Conservation (phyloP, 2,329 filamentous ascomycete species). For the Chaetomium sp. region DNA sequence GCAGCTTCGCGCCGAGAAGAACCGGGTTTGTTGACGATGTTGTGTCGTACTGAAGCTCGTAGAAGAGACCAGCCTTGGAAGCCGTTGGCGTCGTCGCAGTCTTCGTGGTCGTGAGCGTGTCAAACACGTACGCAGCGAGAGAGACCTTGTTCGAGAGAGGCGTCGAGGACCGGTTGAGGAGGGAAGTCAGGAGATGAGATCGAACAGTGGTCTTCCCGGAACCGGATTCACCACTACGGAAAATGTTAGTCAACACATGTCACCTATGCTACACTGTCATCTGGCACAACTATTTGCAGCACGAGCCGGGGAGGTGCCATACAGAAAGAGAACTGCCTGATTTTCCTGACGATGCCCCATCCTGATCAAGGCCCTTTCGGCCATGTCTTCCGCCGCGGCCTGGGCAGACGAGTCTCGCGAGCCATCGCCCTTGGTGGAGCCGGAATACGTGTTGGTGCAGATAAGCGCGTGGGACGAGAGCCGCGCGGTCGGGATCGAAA, state of each 20-base stretch:
- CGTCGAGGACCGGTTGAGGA: slow-evolving; percentile 85
- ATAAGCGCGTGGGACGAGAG: slow-evolving; percentile 90
- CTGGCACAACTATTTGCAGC: too few relatives aligned
- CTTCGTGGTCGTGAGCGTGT: slow-evolving; percentile 94
- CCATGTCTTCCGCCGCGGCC: slow-evolving; percentile 87
- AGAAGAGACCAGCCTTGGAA: slow-evolving; percentile 91
- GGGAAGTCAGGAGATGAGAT: slow-evolving; percentile 76
- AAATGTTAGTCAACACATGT: slow-evolving; percentile 20
- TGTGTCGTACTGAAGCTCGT: slow-evolving; percentile 95
- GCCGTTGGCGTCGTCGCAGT: slow-evolving; percentile 91
- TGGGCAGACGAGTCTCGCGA: slow-evolving; percentile 86
- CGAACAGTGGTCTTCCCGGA: slow-evolving; percentile 93
- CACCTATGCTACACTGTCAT: too few relatives aligned
- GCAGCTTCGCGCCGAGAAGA: slow-evolving; percentile 85
- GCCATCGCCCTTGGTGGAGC: slow-evolving; percentile 81
- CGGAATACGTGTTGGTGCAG: slow-evolving; percentile 86
- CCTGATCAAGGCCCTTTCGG: slow-evolving; percentile 75
- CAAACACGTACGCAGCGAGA: slow-evolving; percentile 89
- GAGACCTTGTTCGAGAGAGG: slow-evolving; percentile 90
- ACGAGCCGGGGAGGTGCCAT: slow-evolving; percentile 33
- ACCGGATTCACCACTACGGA: slow-evolving; percentile 79
- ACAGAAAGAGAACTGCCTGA: slow-evolving; percentile 90
- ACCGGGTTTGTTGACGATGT: slow-evolving; percentile 76
- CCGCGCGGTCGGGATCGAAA: slow-evolving; percentile 77
- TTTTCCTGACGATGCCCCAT: slow-evolving; percentile 86